Evolutionary conservation across 129 eudicot species (phyloP), one percentile per base, ranked within the genome.

Genomic region (Saussurea involucrata): DNA sequence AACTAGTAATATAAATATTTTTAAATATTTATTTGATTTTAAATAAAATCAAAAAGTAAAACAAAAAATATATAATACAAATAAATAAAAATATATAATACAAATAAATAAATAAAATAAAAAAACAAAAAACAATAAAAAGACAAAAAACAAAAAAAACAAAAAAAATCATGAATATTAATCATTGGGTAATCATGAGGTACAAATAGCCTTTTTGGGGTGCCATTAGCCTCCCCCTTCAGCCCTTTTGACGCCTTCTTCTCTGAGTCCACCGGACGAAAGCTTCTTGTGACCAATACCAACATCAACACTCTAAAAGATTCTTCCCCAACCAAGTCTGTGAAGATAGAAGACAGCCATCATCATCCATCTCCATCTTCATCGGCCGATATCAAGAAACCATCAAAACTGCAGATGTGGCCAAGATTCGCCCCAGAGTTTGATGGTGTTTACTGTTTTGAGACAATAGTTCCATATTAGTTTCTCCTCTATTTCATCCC

Each of bases 381-480:
- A 11, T 58, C 68, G 22, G 4, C 65, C 2, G 69, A 34, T 17
- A 22, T 57, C 37, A 58, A 75, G 31, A 66, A 69, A 53, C 36
- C 66, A 20, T 72, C 46, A 49, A 65, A 66, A 60, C 66, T n/a
- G 82, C 63, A 4, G 61, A 75, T 79, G 24, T 65, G 42, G 81
- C 84, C 86, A 22, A 78, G 93, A 71, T 90, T 90, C 29, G 93
- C 96, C 1, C 84, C 81, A 60, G 96, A 90, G 83, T 73, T 90
- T 0, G 96, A 90, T 70, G 96, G 96, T 0, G 74, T 90, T 7
- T 66, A 86, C 75, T 90, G 96, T 66, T 90, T 88, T 32, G 96
- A 90, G 46, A 90, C 93, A 2, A 86, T 90, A 21, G 33, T 90
- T n/a, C 89, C 91, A 8, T 73, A 33, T 73, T 80, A 65, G 10